Evolutionary conservation across 1,139 yeast species (phyloP).

Genomic region (Candida frijolesensis): DNA sequence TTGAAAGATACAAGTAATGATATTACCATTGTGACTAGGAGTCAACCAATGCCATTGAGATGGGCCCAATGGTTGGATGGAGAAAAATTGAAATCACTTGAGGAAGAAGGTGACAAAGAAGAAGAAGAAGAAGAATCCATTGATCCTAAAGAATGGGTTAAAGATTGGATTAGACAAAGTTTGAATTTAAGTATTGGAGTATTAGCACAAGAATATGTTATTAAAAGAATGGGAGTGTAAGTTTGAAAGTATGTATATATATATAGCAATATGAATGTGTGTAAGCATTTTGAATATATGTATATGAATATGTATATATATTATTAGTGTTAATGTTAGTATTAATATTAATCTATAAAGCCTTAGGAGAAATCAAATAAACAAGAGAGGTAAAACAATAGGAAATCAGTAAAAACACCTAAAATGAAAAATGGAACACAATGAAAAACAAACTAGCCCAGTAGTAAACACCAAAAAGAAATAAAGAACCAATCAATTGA

Average conservation of each 20-base stretch:
- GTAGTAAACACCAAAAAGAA: not conserved
- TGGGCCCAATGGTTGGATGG: conserved; percentile 89
- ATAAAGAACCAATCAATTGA: not conserved
- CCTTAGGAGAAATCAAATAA: not conserved
- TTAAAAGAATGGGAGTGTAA: conserved; percentile 83
- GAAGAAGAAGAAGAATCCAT: conserved; percentile 24
- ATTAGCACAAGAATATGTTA: conserved; percentile 86
- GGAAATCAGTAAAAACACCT: too few species aligned
- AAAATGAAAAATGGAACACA: not conserved
- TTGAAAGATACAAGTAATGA: conserved; percentile 79
- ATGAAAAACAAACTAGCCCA: not conserved
- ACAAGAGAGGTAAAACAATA: too few species aligned
- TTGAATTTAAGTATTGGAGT: conserved; percentile 79
- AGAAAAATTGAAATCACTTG: conserved; percentile 32
- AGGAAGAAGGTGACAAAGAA: conserved; percentile 15
- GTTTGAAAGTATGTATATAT: not conserved
- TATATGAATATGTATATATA: not conserved
- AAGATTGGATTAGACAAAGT: conserved; percentile 87
- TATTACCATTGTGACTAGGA: conserved; percentile 69
- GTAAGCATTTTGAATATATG: not conserved
- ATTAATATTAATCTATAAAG: conserved; percentile 4
- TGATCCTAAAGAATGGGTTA: conserved; percentile 96
- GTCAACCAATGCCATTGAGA: conserved; percentile 86
- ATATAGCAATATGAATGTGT: not conserved
- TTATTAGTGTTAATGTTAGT: not conserved